These are phyloP conservation scores for Ocimum tenuiflorum DNA, from an alignment of 257 asterid genomes.

Conservation along the genomic window DNA sequence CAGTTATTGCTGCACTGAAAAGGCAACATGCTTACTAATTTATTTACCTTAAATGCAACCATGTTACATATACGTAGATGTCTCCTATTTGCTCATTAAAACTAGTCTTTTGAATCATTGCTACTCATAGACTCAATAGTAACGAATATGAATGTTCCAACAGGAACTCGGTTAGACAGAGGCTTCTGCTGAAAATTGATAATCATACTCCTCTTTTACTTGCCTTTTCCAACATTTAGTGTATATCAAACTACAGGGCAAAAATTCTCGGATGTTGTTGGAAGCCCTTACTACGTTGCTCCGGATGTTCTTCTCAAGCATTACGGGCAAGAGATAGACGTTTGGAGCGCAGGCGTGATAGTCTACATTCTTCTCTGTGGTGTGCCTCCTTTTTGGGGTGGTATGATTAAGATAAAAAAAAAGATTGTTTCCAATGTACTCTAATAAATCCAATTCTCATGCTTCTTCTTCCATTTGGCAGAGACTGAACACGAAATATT, in stretches of 20 bases:
- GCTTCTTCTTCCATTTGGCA: slow-evolving; percentile 22
- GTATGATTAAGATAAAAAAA: slow-evolving; percentile 35
- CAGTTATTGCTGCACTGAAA: too few species aligned
- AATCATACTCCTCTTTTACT: background rate
- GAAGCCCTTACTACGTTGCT: slow-evolving; percentile 71
- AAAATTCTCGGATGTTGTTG: slow-evolving; percentile 51
- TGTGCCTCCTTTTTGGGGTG: slow-evolving; percentile 74
- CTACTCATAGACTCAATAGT: background rate
- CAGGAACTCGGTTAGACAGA: background rate
- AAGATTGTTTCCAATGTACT: background rate
- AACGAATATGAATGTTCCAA: background rate
- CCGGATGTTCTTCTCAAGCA: slow-evolving; percentile 54
- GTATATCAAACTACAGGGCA: slow-evolving; percentile 29
- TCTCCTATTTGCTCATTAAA: too few species aligned
- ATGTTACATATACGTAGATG: too few species aligned
- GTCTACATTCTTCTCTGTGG: slow-evolving; percentile 55
- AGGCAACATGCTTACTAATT: too few species aligned
- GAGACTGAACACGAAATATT: slow-evolving; percentile 69
- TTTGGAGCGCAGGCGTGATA: slow-evolving; percentile 75
- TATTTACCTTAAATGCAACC: too few species aligned
- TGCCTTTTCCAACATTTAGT: background rate
- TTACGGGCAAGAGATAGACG: slow-evolving; percentile 53
- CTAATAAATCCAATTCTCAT: background rate
- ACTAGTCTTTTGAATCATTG: background rate
- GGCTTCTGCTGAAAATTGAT: background rate